Percentiles rank a stretch among this genome's conserved stretches.
Evolutionary conservation across 225 moss, liverwort and hornwort species (phyloP).

Genomic region (Antitrichia curtipendula): DNA sequence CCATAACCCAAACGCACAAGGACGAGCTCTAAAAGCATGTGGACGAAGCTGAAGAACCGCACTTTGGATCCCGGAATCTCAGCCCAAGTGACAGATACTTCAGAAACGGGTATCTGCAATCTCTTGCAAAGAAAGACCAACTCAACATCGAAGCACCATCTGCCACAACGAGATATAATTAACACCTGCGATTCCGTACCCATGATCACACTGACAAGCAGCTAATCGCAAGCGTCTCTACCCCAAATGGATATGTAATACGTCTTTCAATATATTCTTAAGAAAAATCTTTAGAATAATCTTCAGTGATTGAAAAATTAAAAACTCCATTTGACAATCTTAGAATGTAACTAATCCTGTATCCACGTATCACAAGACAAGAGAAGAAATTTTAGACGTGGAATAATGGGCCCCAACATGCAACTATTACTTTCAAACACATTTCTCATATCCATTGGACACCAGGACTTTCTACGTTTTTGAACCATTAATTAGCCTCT

Average conservation of each 20-base stretch:
- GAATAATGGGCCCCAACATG: not conserved
- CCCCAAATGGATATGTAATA: not conserved
- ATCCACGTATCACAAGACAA: not conserved
- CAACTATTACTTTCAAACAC: not conserved
- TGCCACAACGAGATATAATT: slow-evolving; percentile 4
- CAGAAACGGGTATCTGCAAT: slow-evolving; percentile 62
- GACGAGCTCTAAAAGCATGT: slow-evolving; percentile 96
- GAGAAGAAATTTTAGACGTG: not conserved
- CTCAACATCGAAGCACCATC: slow-evolving; percentile 97
- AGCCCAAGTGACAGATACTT: slow-evolving; percentile 85
- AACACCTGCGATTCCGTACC: not conserved
- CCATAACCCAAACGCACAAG: slow-evolving; percentile 88
- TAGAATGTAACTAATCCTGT: not conserved
- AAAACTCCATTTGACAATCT: not conserved
- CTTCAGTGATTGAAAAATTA: not conserved
- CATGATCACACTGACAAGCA: not conserved
- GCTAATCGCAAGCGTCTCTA: not conserved
- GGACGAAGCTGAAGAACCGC: slow-evolving; percentile 53
- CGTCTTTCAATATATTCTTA: not conserved
- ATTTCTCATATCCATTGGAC: too few species aligned
- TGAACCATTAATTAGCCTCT: not conserved
- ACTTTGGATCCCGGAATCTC: slow-evolving; percentile 99
- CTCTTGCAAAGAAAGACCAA: slow-evolving; percentile 75
- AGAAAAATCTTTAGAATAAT: not conserved
- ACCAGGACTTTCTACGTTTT: not conserved